These are phyloP conservation scores for Plasmodium relictum DNA, from an alignment of 169 alveolate species.

Conservation along the genomic window DNA sequence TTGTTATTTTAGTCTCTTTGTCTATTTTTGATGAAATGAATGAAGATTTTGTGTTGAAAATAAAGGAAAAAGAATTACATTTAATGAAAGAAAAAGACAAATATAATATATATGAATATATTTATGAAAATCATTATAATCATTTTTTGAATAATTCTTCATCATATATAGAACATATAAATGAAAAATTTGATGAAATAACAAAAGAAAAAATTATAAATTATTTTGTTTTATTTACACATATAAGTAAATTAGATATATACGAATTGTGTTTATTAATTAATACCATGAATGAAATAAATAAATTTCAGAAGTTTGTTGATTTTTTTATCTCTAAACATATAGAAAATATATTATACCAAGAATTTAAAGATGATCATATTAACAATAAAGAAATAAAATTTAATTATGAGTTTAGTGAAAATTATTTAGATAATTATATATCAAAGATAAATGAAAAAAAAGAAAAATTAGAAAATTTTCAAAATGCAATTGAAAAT, in stretches of 20 bases:
- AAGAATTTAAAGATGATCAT: neutral
- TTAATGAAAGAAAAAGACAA: neutral
- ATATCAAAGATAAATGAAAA: constrained; percentile 20
- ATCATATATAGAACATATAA: constrained; percentile 16
- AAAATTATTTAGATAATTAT: constrained; percentile 55
- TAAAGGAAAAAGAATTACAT: constrained; percentile 24
- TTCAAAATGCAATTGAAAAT: neutral
- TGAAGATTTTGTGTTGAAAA: constrained; percentile 51
- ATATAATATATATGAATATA: constrained; percentile 37
- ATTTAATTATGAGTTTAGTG: constrained; percentile 32
- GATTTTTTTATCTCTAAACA: constrained; percentile 71
- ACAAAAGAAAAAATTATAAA: constrained; percentile 65
- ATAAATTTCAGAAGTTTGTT: constrained; percentile 34
- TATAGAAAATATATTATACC: constrained; percentile 22
- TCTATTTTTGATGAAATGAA: constrained; percentile 66
- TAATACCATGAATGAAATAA: constrained; percentile 31
- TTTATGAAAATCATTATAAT: constrained; percentile 30
- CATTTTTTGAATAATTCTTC: constrained; percentile 41
- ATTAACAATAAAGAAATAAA: constrained; percentile 1
- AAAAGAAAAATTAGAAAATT: neutral
- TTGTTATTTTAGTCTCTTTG: constrained; percentile 29
- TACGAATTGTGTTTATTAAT: constrained; percentile 31
- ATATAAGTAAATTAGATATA: constrained; percentile 41
- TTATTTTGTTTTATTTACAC: constrained; percentile 59
- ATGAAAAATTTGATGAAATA: constrained; percentile 18